Evolutionary conservation across 208 protist species (phyloP), one percentile per base, ranked within the genome.

Genomic region (Kentomonas sorsogonicus): DNA sequence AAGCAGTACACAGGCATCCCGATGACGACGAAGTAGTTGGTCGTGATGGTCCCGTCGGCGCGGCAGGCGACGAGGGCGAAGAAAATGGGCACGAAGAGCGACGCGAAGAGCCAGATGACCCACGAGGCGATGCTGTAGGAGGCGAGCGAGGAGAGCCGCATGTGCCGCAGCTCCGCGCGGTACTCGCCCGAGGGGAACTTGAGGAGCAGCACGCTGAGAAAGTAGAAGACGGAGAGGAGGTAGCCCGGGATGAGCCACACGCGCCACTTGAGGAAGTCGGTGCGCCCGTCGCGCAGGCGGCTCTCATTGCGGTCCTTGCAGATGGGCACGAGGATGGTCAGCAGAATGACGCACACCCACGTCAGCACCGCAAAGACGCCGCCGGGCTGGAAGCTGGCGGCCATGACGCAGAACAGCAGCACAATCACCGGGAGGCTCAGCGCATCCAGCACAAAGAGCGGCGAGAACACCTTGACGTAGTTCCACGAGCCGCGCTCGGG

Each of bases 381-480:
- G 13, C 34, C 0, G 39, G 6, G 20, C 13, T 26, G 23, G 56
- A 30, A 30, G 4, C 25, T 5, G 15, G 52, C 29, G 27, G 22
- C 31, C 25, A 74, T 20, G 22, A 20, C 44, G 23, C 52, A 40
- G 18, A 71, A 31, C 18, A 77, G 15, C 31, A 65, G 16, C 26
- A 79, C 9, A 1, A 82, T 6, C 7, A 18, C 39, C 13, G 60
- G 59, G 29, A 84, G 27, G 7, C 63, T 66, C 0, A 84, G 3
- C 39, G 85, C 0, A 53, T 77, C 83, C 11, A 72, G 20, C 5
- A 85, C 63, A 51, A 91, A 86, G 22, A 91, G 55, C 0, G 78
- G 79, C 18, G 76, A 44, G 57, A 91, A 82, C 2, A 85, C 83
- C 61, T 85, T 91, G 22, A 84, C 68, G 61, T 83, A 91, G 64